Evolutionary conservation across 1,284 basidiomycete species (phyloP), one percentile per base, ranked within the genome.

Genomic region (Melampsora allii-populina): DNA sequence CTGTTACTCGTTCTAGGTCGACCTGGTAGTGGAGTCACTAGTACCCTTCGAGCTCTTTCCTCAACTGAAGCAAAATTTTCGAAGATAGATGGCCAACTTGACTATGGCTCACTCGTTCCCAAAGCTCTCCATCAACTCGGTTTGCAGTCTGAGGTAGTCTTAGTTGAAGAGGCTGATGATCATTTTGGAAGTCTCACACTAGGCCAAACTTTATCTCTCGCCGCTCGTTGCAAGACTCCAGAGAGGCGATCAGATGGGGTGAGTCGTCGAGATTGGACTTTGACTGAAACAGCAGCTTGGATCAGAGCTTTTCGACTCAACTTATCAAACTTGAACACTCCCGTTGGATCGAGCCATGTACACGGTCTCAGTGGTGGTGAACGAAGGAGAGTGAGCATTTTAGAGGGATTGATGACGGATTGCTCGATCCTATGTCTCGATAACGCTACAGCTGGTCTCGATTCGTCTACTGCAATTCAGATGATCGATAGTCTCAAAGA

Each of bases 71-170:
- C 77, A 42, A 72, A 76, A 4, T 76, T 76, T 33, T 72, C 78
- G 1, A 71, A 76, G 17, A 59, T 75, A 5, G 42, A 74, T 33
- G 76, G 76, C 10, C 73, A 77, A 29, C 76, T 79, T 68, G 78
- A 79, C 60, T 79, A 76, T 58, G 78, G 77, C 10, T 76, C 74
- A 12, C 56, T 79, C 9, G 56, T 71, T 6, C 73, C 74, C 14
- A 42, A 66, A 3, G 53, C 69, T 31, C 75, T 77, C 21, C 36
- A 59, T 9, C 66, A 76, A 21, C 76, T 76, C 29, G 71, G 64
- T 27, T 56, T 74, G 1, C 31, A 46, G 46, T 56, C 63, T 6
- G 24, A 66, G 39, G 50, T 74, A 39, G 27, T 45, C 3, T 46
- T 74, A 48, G 58, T 74, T 36, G 71, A 74, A 46, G 64, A 74